A percentile compares a stretch with the other conserved stretches of the same genome.
These are phyloP conservation scores for Pseudomonodictys pantanalensis DNA, from an alignment of 495 filamentous ascomycete genomes.

Conservation along the genomic window DNA sequence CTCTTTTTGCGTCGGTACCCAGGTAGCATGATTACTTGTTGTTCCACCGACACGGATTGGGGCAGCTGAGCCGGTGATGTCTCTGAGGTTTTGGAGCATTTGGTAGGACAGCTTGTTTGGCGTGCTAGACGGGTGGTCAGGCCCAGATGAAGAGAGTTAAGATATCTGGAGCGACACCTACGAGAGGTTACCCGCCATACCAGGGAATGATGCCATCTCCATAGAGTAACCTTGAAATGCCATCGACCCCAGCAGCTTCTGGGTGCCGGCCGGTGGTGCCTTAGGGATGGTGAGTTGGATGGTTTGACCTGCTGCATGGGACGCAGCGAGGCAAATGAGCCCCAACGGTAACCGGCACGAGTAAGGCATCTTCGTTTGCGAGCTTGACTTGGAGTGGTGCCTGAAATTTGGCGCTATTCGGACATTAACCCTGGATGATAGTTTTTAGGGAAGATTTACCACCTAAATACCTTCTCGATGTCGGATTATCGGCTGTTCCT, in stretches of 20 bases:
- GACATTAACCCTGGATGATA: too few relatives aligned
- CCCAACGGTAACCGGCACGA: too few relatives aligned
- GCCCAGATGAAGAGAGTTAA: not conserved
- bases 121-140: not conserved
- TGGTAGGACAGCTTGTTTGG: not conserved
- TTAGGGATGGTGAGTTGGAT: not conserved
- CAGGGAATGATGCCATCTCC: not conserved
- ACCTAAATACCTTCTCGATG: too few relatives aligned
- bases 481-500: too few relatives aligned
- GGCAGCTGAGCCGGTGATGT: not conserved
- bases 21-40: not conserved
- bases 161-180: not conserved
- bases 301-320: not conserved
- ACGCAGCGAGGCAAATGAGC: too few relatives aligned
- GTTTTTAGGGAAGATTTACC: too few relatives aligned
- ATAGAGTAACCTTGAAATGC: not conserved
- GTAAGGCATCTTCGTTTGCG: too few relatives aligned
- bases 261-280: not conserved
- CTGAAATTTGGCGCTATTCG: too few relatives aligned
- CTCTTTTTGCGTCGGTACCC: not conserved
- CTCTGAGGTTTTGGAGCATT: not conserved
- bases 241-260: not conserved
- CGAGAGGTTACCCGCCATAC: not conserved
- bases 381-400: too few relatives aligned
- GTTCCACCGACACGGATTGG: not conserved